Evolutionary conservation across 1,284 basidiomycete genomes (phyloP).

Genomic region (Trametes polyzona): DNA sequence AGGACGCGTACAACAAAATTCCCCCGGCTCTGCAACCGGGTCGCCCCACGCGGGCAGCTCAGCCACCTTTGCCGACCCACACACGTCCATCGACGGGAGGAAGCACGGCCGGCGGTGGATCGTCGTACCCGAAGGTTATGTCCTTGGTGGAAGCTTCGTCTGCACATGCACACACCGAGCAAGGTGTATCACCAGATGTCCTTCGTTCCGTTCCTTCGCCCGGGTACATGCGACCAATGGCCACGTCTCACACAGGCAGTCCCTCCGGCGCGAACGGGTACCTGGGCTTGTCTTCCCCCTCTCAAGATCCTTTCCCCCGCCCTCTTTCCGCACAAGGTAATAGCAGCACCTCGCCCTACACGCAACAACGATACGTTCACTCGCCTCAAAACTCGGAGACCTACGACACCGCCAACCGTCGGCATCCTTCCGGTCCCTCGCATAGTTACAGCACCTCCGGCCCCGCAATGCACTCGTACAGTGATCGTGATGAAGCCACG

Average conservation of each 20-base stretch:
- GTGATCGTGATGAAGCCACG: slow-evolving; percentile 7
- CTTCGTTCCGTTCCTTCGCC: slow-evolving; percentile 17
- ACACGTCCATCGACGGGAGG: slow-evolving; percentile 30
- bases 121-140: slow-evolving; percentile 14
- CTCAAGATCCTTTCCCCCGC: slow-evolving; percentile 24
- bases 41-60: slow-evolving; percentile 13
- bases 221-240: slow-evolving; percentile 45
- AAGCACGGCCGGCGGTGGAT: slow-evolving; percentile 18
- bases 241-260: slow-evolving; percentile 43
- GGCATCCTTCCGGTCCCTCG: slow-evolving; percentile 1
- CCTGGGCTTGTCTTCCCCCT: slow-evolving; percentile 13
- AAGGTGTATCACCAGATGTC: slow-evolving; percentile 13
- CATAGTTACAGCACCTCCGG: slow-evolving; percentile 15
- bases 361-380: slow-evolving; percentile 16
- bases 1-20: slow-evolving; percentile 39
- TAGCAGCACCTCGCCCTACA: slow-evolving; percentile 7
- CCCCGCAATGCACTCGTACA: slow-evolving; percentile 2
- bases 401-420: slow-evolving; percentile 6
- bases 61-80: slow-evolving; percentile 24
- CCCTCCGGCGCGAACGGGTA: slow-evolving; percentile 6
- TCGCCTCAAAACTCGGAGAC: slow-evolving; percentile 23
- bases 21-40: slow-evolving; percentile 45
- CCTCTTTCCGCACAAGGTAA: slow-evolving; percentile 31
- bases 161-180: slow-evolving; percentile 11
- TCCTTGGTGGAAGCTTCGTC: slow-evolving; percentile 16